These are phyloP conservation scores for Podaxis sp. DNA, from an alignment of 768 basidiomycete species.

Conservation along the genomic window DNA sequence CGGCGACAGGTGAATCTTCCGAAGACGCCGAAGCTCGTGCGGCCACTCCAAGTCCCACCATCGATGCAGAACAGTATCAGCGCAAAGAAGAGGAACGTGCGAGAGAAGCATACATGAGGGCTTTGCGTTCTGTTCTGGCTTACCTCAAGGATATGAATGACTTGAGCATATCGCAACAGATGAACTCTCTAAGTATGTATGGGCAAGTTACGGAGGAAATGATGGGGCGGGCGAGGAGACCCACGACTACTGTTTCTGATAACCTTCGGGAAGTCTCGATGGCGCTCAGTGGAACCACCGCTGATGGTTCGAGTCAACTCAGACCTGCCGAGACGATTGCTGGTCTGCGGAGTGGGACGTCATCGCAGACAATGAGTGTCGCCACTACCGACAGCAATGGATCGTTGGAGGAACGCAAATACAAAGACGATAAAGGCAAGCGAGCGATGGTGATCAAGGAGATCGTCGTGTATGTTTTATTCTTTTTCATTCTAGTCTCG, in stretches of 20 bases:
- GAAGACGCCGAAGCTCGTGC: conserved; percentile 22
- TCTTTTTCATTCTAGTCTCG: conserved; percentile 3
- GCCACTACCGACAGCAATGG: conserved; percentile 72
- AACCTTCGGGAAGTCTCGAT: conserved; percentile 53
- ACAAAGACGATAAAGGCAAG: conserved; percentile 87
- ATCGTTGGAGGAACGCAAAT: conserved; percentile 78
- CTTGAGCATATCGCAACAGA: conserved; percentile 67
- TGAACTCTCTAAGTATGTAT: conserved; percentile 54
- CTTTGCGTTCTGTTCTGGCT: conserved; percentile 89
- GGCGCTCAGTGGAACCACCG: conserved; percentile 41
- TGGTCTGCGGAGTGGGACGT: conserved; percentile 53
- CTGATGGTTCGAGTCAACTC: conserved; percentile 49
- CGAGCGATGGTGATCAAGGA: conserved; percentile 83
- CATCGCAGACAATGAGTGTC: conserved; percentile 67
- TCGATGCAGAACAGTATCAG: conserved; percentile 44
- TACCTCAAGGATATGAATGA: conserved; percentile 97
- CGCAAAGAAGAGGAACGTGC: conserved; percentile 69
- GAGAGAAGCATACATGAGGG: conserved; percentile 70
- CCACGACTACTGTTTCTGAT: conserved; percentile 53
- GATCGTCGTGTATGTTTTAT: conserved; percentile 74
- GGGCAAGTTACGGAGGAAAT: conserved; percentile 44
- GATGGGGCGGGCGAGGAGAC: conserved; percentile 52
- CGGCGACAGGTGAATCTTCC: conserved; percentile 28
- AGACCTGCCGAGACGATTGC: conserved; percentile 62
- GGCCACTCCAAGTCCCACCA: conserved; percentile 40